These are phyloP conservation scores for Myrica gale DNA, from an alignment of 306 rosid species.

Conservation along the genomic window DNA sequence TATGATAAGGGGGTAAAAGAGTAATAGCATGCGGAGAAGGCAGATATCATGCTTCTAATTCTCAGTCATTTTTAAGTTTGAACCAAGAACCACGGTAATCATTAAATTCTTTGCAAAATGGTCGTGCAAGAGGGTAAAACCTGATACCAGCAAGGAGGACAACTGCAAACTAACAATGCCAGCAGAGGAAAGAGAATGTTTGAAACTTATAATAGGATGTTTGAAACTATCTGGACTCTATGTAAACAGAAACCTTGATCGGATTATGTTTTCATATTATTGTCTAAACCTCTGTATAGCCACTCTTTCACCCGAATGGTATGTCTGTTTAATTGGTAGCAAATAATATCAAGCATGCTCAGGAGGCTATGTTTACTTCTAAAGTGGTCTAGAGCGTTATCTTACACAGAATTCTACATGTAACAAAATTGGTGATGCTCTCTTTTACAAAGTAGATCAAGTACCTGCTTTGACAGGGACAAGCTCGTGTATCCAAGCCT, in stretches of 20 bases:
- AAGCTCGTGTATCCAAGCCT: slow-evolving; percentile 88
- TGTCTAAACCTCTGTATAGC: background rate
- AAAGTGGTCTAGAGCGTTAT: background rate
- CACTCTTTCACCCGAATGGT: background rate
- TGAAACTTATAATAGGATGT: background rate
- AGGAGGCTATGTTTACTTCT: background rate
- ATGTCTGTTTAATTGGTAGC: background rate
- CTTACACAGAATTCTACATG: background rate
- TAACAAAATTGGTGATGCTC: too few species aligned
- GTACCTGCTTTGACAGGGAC: slow-evolving; percentile 86
- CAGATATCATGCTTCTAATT: background rate
- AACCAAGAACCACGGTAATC: background rate
- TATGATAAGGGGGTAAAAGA: too few species aligned
- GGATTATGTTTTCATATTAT: background rate
- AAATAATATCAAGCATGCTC: background rate
- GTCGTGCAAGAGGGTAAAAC: background rate
- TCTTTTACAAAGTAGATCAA: background rate
- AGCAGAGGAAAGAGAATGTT: background rate
- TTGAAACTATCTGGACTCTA: background rate
- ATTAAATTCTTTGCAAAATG: background rate
- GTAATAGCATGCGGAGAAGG: background rate
- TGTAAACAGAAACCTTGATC: background rate
- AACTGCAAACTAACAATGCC: background rate
- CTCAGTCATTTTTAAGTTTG: background rate
- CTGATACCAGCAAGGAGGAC: background rate